Conservation (phyloP, 192 early-diverging fungal genomes). For the Mortierella claussenii region DNA sequence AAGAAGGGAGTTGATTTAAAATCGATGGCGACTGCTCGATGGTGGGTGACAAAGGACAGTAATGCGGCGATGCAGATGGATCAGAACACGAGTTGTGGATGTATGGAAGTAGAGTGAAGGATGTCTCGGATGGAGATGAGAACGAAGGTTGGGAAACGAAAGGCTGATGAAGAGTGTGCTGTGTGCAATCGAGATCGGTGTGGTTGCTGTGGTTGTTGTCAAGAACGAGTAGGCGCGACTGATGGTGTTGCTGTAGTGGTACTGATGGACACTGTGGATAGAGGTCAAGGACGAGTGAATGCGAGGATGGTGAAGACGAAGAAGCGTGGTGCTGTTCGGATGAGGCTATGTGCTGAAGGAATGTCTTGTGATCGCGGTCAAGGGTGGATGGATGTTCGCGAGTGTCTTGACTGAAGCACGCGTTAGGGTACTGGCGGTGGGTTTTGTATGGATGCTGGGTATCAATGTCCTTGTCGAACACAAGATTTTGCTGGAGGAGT, state of each 20-base stretch:
- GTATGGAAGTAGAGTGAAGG: no score
- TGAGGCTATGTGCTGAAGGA: neutral
- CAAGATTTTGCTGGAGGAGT: neutral
- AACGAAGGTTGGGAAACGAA: neutral
- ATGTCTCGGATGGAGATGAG: no score
- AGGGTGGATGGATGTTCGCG: neutral
- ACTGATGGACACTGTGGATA: neutral
- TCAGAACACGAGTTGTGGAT: no score
- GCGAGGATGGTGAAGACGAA: neutral
- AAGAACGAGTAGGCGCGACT: neutral
- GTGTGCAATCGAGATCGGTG: neutral
- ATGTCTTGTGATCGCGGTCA: neutral
- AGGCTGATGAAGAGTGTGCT: neutral
- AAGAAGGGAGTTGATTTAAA: no score
- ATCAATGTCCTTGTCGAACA: neutral
- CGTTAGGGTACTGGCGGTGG: neutral
- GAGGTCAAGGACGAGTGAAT: neutral
- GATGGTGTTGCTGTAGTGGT: neutral
- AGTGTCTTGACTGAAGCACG: neutral
- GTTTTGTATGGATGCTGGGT: neutral
- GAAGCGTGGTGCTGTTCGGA: slow-evolving; percentile 4
- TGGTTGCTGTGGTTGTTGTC: neutral
- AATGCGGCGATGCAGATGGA: no score
- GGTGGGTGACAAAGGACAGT: no score
- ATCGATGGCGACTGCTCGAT: no score